Base-by-base conservation (phyloP, 306 rosid species). In the Spatholobus suberectus region DNA sequence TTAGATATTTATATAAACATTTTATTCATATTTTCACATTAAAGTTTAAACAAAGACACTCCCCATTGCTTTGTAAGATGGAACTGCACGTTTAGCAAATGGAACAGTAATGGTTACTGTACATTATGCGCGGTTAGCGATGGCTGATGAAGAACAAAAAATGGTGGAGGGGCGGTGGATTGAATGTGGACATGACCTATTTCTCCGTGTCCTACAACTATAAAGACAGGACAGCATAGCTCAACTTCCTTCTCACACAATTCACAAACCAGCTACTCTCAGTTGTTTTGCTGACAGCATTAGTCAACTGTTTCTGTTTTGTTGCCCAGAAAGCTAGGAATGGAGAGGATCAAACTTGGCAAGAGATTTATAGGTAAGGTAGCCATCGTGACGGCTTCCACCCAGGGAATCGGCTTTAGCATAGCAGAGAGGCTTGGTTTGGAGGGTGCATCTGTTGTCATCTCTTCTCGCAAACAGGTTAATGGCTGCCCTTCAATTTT, bases 391-490 rank as follows among this genome's bases (percentile, higher is more conserved):
- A 93, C 99, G 3, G 99, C 99, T 73, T 96, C 98, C 0, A 93
- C 99, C 52, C 98, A 91, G 81, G 98, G 99, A 49, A 96, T 96
- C 43, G 99, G 99, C 66, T 93, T 93, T 66, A 27, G 77, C 74
- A 96, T 96, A 40, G 96, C 96, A 13, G 82, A 90, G 85, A 95
- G 98, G 54, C 93, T 96, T 59, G 99, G 93, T 14, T 85, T 93
- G 44, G 99, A 96, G 86, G 98, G 98, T 57, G 99, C 97, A 37
- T 88, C 93, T 58, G 90, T 96, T 41, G 97, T 96, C 15, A 71
- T 96, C 80, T 96, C 99, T 61, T 96, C 99, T 35, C 99, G 99
- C 75, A 89, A 66, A 78, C 99, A 93, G 97, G 82, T 65, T 62
- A 29, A 46, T 61, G 15, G 10, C 4, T 43, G n/a, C 15, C 24